Percentiles rank a stretch among this genome's conserved stretches.
These are phyloP conservation scores for Phialocephala sp. DNA, from an alignment of 2,329 filamentous ascomycete genomes.

Conservation along the genomic window DNA sequence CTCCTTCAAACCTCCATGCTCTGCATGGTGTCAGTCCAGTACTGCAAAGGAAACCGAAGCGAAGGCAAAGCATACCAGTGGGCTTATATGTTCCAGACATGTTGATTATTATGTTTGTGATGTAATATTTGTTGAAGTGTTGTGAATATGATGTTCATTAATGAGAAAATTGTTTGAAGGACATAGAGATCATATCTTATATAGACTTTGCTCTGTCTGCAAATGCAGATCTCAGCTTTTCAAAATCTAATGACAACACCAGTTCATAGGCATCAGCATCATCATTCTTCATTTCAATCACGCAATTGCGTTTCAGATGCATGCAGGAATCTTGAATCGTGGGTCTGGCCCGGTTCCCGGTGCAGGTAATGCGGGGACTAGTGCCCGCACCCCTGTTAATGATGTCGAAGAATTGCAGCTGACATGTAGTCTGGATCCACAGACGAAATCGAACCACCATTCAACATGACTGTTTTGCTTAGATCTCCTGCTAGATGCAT, in stretches of 20 bases:
- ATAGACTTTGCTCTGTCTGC: background rate
- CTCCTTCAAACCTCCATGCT: conserved; percentile 50
- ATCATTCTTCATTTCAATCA: conserved; percentile 3
- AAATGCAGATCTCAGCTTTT: conserved; percentile 1
- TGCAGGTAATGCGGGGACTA: background rate
- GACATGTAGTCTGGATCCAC: background rate
- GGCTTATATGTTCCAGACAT: conserved; percentile 31
- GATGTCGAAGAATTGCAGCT: background rate
- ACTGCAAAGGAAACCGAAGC: background rate
- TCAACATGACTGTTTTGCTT: background rate
- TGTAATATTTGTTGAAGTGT: background rate
- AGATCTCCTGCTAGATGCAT: background rate
- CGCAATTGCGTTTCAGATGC: conserved; percentile 1
- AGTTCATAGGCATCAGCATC: background rate
- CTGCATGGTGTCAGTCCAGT: conserved; percentile 30
- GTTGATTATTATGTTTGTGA: conserved; percentile 16
- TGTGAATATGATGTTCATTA: background rate
- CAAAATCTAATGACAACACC: background rate
- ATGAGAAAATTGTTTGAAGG: background rate
- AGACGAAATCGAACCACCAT: background rate
- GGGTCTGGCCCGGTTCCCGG: background rate
- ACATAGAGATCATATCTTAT: background rate
- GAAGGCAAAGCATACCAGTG: conserved; percentile 19
- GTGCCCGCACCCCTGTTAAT: background rate
- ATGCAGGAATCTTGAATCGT: background rate